phyloP scores from a whole-genome alignment of 331 rosid genomes.

The Quercus phellos region DNA sequence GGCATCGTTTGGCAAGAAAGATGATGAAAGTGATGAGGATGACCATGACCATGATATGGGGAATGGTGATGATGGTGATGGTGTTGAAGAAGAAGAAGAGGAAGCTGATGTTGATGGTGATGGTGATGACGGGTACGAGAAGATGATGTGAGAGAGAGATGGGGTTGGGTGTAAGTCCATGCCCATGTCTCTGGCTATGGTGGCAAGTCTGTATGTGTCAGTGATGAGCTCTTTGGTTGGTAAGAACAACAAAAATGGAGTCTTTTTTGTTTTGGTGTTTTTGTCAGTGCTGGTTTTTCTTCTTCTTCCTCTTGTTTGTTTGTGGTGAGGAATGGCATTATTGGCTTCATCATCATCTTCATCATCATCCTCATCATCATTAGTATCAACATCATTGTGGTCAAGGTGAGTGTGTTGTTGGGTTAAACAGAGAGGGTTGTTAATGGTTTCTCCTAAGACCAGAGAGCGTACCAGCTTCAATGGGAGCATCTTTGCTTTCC shows the following conservation, averaged over 20 bases:
- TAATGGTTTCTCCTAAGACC: conserved; percentile 48
- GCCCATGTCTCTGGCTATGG: conserved; percentile 58
- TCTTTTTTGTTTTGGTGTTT: conserved; percentile 23
- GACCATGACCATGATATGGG: conserved; percentile 32
- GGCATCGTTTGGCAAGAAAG: conserved; percentile 31
- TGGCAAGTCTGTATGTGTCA: conserved; percentile 53
- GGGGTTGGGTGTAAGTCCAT: conserved; percentile 57
- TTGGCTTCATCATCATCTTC: neutral
- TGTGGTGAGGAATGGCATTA: conserved; percentile 4
- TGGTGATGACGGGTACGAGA: conserved; percentile 34
- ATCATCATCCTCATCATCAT: neutral
- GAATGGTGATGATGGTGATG: conserved; percentile 25
- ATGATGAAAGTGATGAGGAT: conserved; percentile 33
- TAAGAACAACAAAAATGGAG: conserved; percentile 41
- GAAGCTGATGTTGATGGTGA: conserved; percentile 27
- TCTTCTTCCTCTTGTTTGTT: neutral
- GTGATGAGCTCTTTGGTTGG: conserved; percentile 55
- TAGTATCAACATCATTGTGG: neutral
- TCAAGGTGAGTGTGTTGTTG: neutral
- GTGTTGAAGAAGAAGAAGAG: neutral
- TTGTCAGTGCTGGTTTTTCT: neutral
- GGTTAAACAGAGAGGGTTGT: conserved; percentile 30
- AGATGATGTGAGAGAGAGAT: conserved; percentile 62
- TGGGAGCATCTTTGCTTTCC: conserved; percentile 44
- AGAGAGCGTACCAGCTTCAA: conserved; percentile 65